phyloP scores from a whole-genome alignment of 208 protist genomes.

The Acanthamoeba quina region DNA sequence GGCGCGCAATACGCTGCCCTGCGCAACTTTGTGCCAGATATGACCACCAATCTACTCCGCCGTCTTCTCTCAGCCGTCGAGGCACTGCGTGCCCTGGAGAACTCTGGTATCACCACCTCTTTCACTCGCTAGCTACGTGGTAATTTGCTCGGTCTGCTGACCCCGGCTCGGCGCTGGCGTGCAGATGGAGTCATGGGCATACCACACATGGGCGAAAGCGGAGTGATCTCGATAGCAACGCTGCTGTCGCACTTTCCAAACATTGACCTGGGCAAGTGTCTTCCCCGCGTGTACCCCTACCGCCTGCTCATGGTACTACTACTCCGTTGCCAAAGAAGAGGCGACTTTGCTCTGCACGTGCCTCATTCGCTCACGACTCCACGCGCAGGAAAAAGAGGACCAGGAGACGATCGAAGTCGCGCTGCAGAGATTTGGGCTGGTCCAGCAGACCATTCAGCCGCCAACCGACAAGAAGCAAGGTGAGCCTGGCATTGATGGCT shows the following conservation, averaged over 20 bases:
- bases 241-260: constrained; percentile 24
- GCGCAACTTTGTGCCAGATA: constrained; percentile 8
- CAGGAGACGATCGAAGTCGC: constrained; percentile 61
- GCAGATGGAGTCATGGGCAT: constrained; percentile 53
- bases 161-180: not conserved
- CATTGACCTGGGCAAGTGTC: not conserved
- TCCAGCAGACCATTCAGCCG: not conserved
- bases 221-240: constrained; percentile 14
- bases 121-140: not conserved
- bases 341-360: not conserved
- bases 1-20: constrained; percentile 64
- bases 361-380: not conserved
- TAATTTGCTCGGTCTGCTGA: not conserved
- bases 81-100: constrained; percentile 49
- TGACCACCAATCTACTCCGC: constrained; percentile 39
- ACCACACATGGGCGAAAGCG: constrained; percentile 54
- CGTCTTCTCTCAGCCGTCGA: constrained; percentile 43
- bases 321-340: not conserved
- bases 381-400: constrained; percentile 47
- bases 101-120: constrained; percentile 20
- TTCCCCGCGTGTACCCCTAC: constrained; percentile 56
- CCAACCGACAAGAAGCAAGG: not conserved
- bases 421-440: constrained; percentile 26
- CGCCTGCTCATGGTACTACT: constrained; percentile 35
- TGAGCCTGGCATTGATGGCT: not conserved